These are phyloP conservation scores for Pyrenophora tritici-repentis DNA, from an alignment of 2,329 filamentous ascomycete species.

Conservation along the genomic window DNA sequence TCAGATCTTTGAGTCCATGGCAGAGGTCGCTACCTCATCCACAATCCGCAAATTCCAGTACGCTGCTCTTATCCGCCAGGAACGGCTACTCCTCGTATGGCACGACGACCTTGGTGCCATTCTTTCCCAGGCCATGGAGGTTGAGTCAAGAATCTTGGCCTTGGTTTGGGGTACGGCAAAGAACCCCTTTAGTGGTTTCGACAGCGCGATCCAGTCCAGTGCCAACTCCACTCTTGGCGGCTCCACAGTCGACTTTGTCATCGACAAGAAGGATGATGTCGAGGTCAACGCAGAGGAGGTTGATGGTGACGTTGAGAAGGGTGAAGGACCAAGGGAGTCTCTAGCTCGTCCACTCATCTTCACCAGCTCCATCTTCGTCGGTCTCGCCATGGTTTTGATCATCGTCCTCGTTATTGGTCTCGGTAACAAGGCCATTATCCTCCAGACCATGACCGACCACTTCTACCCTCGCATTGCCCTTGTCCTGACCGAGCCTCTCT, in stretches of 20 bases:
- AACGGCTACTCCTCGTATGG: conserved; percentile 76
- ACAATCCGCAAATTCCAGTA: conserved; percentile 79
- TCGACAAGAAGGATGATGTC: conserved; percentile 14
- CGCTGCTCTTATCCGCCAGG: conserved; percentile 74
- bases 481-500: conserved; percentile 52
- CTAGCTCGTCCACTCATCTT: conserved; percentile 54
- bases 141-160: conserved; percentile 77
- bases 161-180: conserved; percentile 62
- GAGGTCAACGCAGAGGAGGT: conserved; percentile 22
- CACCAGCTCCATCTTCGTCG: conserved; percentile 61
- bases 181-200: conserved; percentile 52
- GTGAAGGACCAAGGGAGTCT: conserved; percentile 45
- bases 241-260: conserved; percentile 17
- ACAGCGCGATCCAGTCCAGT: conserved; percentile 35
- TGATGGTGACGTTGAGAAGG: conserved; percentile 37
- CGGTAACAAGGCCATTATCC: conserved; percentile 60
- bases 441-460: conserved; percentile 59
- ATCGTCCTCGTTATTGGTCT: conserved; percentile 59
- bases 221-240: conserved; percentile 38
- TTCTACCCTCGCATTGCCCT: conserved; percentile 61
- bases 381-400: conserved; percentile 58
- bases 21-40: conserved; percentile 47
- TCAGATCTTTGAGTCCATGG: conserved; percentile 55
- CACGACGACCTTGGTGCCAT: conserved; percentile 77
- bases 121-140: conserved; percentile 68